These are phyloP conservation scores for Sugiyamaella boreocaroliniensis DNA, from an alignment of 805 yeast species.

Conservation along the genomic window DNA sequence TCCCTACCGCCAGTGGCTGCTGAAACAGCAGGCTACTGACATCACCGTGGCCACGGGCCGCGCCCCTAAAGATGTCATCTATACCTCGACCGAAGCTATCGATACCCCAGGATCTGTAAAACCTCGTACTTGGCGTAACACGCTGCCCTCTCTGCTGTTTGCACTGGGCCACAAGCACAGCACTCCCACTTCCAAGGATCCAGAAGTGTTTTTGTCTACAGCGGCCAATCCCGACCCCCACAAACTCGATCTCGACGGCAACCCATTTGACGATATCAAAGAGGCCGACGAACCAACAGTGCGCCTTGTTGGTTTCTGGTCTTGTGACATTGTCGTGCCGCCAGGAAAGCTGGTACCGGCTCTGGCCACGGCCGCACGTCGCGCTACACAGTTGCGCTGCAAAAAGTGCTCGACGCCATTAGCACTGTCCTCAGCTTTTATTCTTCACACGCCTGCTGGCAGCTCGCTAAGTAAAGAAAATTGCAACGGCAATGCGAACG, in stretches of 20 bases:
- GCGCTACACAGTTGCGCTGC: conserved; percentile 50
- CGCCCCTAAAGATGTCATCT: conserved; percentile 3
- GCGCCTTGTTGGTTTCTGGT: conserved; percentile 7
- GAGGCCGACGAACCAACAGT: conserved; percentile 1
- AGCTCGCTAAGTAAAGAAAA: background rate
- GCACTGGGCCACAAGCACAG: conserved; percentile 2
- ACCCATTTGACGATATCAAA: conserved; percentile 5
- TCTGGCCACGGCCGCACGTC: background rate
- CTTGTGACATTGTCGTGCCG: conserved; percentile 5
- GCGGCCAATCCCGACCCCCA: background rate
- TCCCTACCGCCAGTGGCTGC: conserved; percentile 37
- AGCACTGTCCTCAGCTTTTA: conserved; percentile 56
- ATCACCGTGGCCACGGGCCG: conserved; percentile 18
- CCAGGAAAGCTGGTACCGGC: background rate
- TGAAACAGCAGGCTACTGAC: conserved; percentile 27
- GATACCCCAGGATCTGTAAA: background rate
- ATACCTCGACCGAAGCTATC: conserved; percentile 6
- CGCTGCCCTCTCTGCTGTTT: conserved; percentile 62
- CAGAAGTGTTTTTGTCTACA: background rate
- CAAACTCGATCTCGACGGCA: conserved; percentile 1
- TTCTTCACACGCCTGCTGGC: conserved; percentile 58
- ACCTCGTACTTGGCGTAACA: conserved; percentile 76
- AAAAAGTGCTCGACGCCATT: conserved; percentile 70
- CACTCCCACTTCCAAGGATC: conserved; percentile 7
- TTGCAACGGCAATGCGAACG: conserved; percentile 9